A percentile compares a stretch with the other conserved stretches of the same genome.
These are phyloP conservation scores for Diversispora epigaea DNA, from an alignment of 192 early-diverging fungal genomes.

Conservation along the genomic window DNA sequence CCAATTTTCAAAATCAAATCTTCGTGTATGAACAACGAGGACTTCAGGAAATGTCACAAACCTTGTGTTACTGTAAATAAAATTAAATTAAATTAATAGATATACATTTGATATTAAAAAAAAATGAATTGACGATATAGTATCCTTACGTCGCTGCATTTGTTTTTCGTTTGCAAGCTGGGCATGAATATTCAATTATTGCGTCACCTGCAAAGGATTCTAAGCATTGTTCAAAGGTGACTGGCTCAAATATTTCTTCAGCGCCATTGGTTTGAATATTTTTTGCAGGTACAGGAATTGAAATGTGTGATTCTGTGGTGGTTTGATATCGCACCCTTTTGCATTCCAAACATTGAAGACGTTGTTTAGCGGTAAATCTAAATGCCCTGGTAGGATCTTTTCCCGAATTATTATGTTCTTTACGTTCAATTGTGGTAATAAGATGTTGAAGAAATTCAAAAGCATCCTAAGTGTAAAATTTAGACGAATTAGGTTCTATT, in stretches of 20 bases:
- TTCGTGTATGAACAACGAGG: slow-evolving; percentile 68
- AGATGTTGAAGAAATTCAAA: slow-evolving; percentile 90
- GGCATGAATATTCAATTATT: slow-evolving; percentile 62
- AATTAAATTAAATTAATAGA: neutral
- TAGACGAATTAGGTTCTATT: neutral
- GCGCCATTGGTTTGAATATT: slow-evolving; percentile 12
- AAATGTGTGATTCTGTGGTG: slow-evolving; percentile 51
- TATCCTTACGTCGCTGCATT: slow-evolving; percentile 53
- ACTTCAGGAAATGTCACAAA: slow-evolving; percentile 78
- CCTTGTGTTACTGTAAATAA: slow-evolving; percentile 46
- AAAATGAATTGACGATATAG: neutral
- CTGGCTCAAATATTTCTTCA: slow-evolving; percentile 50
- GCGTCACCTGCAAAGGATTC: slow-evolving; percentile 56
- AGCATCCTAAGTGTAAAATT: slow-evolving; percentile 65
- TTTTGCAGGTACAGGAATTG: slow-evolving; percentile 71
- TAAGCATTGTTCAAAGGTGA: slow-evolving; percentile 68
- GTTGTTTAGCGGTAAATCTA: slow-evolving; percentile 77
- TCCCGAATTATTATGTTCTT: slow-evolving; percentile 64
- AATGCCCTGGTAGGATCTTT: slow-evolving; percentile 77
- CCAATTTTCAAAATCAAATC: slow-evolving; percentile 80
- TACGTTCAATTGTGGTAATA: slow-evolving; percentile 69
- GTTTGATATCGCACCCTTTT: slow-evolving; percentile 74
- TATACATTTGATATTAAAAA: neutral
- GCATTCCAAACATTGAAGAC: slow-evolving; percentile 86
- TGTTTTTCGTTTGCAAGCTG: slow-evolving; percentile 59